A percentile compares a stretch with the other conserved stretches of the same genome.
Evolutionary conservation across 1,139 yeast genomes (phyloP).

Genomic region (Geotrichum histeridarum): DNA sequence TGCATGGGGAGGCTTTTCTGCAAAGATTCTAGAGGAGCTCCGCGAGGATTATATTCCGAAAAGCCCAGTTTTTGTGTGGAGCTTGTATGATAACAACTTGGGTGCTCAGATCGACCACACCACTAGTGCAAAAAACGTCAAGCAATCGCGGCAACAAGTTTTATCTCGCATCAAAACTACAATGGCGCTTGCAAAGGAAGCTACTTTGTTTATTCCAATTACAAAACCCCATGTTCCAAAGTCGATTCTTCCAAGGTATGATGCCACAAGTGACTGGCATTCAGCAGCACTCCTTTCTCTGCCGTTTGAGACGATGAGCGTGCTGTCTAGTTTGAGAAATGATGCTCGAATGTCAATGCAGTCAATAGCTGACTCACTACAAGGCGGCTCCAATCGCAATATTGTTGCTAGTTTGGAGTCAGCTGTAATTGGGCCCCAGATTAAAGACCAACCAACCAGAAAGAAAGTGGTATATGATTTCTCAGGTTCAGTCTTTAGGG

Average conservation of each 20-base stretch:
- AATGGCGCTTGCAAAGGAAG: conserved; percentile 43
- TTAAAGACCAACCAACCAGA: not conserved
- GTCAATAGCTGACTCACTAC: conserved; percentile 23
- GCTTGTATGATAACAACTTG: conserved; percentile 35
- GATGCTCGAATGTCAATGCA: conserved; percentile 29
- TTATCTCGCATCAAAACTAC: conserved; percentile 48
- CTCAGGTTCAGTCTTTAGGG: conserved; percentile 19
- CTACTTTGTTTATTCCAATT: conserved; percentile 53
- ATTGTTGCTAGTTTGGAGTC: conserved; percentile 24
- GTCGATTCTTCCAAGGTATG: conserved; percentile 16
- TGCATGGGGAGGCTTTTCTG: conserved; percentile 81
- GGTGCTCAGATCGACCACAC: conserved; percentile 7
- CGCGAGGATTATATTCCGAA: conserved; percentile 72
- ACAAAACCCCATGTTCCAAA: conserved; percentile 26
- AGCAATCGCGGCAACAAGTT: conserved; percentile 24
- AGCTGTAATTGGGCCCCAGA: conserved; percentile 19
- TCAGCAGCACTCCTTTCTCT: conserved; percentile 28
- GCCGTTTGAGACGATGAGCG: conserved; percentile 32
- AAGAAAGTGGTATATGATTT: conserved; percentile 19
- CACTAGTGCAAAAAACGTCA: conserved; percentile 9
- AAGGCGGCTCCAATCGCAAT: conserved; percentile 27
- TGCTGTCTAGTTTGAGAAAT: conserved; percentile 30
- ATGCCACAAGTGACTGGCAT: conserved; percentile 30
- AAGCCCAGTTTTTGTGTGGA: conserved; percentile 55
- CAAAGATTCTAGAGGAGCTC: conserved; percentile 47